phyloP scores from a whole-genome alignment of 352 stramenopile genomes.

The Phytophthora aleatoria region DNA sequence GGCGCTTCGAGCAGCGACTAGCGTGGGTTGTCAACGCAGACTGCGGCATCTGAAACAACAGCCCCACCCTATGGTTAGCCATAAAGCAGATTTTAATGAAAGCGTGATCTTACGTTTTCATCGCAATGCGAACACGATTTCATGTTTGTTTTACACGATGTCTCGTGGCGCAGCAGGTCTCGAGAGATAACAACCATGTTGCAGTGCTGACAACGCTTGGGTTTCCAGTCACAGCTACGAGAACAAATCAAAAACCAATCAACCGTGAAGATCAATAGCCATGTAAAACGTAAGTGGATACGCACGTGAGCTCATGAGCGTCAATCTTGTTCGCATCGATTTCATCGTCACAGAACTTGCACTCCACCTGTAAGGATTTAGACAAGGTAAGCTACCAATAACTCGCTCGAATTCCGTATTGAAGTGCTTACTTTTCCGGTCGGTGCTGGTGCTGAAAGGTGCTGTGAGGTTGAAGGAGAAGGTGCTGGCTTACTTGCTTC shows the following conservation, averaged over 20 bases:
- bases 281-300: not conserved
- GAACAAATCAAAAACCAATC: not conserved
- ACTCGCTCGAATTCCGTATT: not conserved
- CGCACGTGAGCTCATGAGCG: slow-evolving; percentile 63
- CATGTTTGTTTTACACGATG: slow-evolving; percentile 64
- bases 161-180: slow-evolving; percentile 66
- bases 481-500: slow-evolving; percentile 20
- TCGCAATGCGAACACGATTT: slow-evolving; percentile 74
- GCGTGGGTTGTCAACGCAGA: slow-evolving; percentile 52
- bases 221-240: slow-evolving; percentile 76
- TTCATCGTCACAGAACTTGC: slow-evolving; percentile 85
- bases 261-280: not conserved
- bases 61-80: not conserved
- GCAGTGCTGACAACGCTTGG: slow-evolving; percentile 77
- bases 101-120: slow-evolving; percentile 45
- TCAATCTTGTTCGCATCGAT: slow-evolving; percentile 59
- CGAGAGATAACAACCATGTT: slow-evolving; percentile 85
- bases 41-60: slow-evolving; percentile 52
- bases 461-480: not conserved
- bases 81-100: not conserved
- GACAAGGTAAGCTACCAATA: not conserved
- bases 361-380: slow-evolving; percentile 45
- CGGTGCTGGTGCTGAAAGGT: not conserved
- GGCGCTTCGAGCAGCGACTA: slow-evolving; percentile 68
- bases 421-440: slow-evolving; percentile 22